Evolutionary conservation across 345 rosid genomes (phyloP), one percentile per base, ranked within the genome.

Genomic region (Heritiera fomes): DNA sequence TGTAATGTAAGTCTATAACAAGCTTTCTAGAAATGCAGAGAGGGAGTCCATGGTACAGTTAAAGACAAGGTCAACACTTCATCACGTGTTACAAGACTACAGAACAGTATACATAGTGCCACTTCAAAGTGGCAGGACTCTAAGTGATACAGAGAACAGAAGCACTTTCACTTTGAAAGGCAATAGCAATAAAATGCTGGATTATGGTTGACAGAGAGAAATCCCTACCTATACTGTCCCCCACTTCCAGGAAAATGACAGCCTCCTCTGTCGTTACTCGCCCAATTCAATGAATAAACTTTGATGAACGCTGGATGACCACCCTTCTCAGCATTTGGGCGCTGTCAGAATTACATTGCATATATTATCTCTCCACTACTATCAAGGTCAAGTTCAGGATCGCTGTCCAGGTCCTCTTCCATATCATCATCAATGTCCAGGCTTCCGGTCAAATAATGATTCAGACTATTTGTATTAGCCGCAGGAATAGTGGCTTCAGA

Each of bases 321-420:
- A 46, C 18, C 73, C 55, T 23, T 20, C 55, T 69, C 17, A 1
- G 38, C 38, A 45, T 8, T 11, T 15, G 6, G 23, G 30, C 38
- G 8, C 10, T 13, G 15, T 11, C 14, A 28, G 30, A 63, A 70
- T 92, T 89, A 94, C 92, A 94, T 87, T 73, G 98, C 99, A 78
- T 96, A 93, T 50, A 96, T 90, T 55, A 96, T 86, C 84, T 96
- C 99, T 63, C 98, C 99, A 11, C 99, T 94, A 86, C 98, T 96
- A 56, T 96, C 99, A 0, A 93, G 87, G 79, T 94, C 99, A 34
- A 94, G 94, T 75, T 96, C 99, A 0, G 94, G 92, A 79, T 96
- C 99, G 8, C 89, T 87, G 75, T 96, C 99, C 32, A 89, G 52
- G 82, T 96, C 99, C 67, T 96, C 99, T 14, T 96, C 99, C 99